Conservation (phyloP, 1,139 yeast species). For the Saccharomyces hybrid region DNA sequence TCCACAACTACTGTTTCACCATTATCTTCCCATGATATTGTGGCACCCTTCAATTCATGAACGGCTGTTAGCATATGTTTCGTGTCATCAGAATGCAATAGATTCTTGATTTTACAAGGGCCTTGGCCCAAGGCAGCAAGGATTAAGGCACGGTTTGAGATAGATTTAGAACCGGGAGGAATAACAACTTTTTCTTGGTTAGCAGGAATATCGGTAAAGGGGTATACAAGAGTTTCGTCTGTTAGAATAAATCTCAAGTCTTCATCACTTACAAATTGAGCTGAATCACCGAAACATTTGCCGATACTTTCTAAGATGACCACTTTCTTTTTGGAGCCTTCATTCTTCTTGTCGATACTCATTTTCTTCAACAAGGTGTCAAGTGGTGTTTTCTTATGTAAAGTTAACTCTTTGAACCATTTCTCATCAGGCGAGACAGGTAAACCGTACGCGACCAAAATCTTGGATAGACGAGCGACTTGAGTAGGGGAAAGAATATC, state of each 20-base stretch:
- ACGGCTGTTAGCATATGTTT: slow-evolving; percentile 92
- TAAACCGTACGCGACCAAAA: slow-evolving; percentile 75
- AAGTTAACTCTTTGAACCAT: slow-evolving; percentile 61
- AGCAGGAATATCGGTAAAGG: slow-evolving; percentile 41
- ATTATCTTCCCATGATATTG: slow-evolving; percentile 69
- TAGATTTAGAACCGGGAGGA: slow-evolving; percentile 97
- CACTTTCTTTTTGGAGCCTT: slow-evolving; percentile 81
- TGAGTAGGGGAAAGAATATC: slow-evolving; percentile 89
- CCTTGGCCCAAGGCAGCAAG: slow-evolving; percentile 90
- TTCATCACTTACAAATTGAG: slow-evolving; percentile 73
- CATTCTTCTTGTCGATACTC: slow-evolving; percentile 96
- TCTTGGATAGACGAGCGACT: slow-evolving; percentile 80
- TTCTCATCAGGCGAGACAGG: slow-evolving; percentile 77
- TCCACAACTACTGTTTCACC: slow-evolving; percentile 80
- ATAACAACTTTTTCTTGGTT: slow-evolving; percentile 40
- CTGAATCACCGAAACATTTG: slow-evolving; percentile 78
- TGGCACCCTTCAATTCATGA: slow-evolving; percentile 70
- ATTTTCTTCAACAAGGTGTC: slow-evolving; percentile 69
- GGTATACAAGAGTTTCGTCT: slow-evolving; percentile 67
- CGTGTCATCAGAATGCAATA: slow-evolving; percentile 92
- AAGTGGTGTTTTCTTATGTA: slow-evolving; percentile 61
- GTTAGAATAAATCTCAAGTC: slow-evolving; percentile 78
- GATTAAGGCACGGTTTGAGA: slow-evolving; percentile 88
- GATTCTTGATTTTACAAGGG: slow-evolving; percentile 69
- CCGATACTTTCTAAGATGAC: slow-evolving; percentile 83